These are phyloP conservation scores for Fusarium nelsonii DNA, from an alignment of 2,329 filamentous ascomycete genomes.

Conservation along the genomic window DNA sequence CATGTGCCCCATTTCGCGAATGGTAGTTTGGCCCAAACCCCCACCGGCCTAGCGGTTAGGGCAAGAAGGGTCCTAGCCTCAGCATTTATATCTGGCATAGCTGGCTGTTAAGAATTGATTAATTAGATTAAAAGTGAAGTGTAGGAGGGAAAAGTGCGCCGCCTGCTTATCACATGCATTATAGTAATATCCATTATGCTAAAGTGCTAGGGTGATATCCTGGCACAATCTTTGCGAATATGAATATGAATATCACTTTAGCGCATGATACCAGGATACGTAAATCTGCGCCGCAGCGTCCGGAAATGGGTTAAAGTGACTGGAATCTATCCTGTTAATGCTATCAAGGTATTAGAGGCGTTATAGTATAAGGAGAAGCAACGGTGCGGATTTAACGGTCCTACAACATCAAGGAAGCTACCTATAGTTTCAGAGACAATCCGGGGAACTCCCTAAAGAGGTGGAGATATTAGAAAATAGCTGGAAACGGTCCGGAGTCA, in stretches of 20 bases:
- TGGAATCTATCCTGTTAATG: neutral
- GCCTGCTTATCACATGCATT: neutral
- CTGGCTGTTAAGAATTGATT: too few species aligned
- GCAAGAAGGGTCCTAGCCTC: too few species aligned
- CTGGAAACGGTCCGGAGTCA: neutral
- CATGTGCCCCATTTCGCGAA: neutral
- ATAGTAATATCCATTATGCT: neutral
- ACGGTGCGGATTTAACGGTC: neutral
- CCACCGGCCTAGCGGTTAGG: neutral
- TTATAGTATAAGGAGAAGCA: neutral
- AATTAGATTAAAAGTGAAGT: too few species aligned
- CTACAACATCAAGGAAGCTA: neutral
- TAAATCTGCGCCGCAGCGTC: too few species aligned
- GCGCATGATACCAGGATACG: neutral
- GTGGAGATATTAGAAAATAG: neutral
- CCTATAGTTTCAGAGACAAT: neutral
- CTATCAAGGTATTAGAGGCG: neutral
- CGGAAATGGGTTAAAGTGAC: neutral
- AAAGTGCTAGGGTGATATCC: neutral
- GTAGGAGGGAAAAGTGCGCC: too few species aligned
- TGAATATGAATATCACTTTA: slow-evolving; percentile 1
- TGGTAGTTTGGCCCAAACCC: neutral
- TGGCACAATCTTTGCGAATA: neutral
- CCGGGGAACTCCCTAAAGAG: neutral
- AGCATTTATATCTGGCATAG: too few species aligned